phyloP scores from a whole-genome alignment of 73 alveolate species.

The Paramecium biaurelia region DNA sequence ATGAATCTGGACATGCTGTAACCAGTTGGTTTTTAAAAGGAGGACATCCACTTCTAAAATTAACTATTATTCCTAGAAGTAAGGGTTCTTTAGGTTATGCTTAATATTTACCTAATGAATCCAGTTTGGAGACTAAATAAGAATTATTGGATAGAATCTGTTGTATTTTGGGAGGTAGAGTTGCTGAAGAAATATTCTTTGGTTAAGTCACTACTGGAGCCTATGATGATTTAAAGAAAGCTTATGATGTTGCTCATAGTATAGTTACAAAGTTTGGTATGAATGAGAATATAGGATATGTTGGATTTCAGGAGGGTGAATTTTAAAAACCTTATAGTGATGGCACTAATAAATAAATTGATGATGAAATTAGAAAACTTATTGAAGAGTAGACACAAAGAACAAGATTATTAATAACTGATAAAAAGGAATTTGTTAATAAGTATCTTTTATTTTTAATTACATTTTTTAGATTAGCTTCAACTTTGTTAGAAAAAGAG shows the following conservation, averaged over 20 bases:
- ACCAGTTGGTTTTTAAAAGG: constrained; percentile 88
- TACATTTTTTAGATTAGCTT: constrained; percentile 64
- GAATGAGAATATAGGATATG: constrained; percentile 76
- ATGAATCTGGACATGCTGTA: constrained; percentile 97
- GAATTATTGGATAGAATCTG: constrained; percentile 78
- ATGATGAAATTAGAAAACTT: constrained; percentile 55
- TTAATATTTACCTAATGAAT: constrained; percentile 81
- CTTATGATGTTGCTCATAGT: constrained; percentile 74
- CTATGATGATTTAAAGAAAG: constrained; percentile 77
- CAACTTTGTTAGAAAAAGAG: constrained; percentile 74
- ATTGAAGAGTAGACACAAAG: constrained; percentile 56
- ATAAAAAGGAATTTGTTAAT: constrained; percentile 62
- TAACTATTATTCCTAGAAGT: constrained; percentile 78
- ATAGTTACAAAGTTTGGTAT: constrained; percentile 79
- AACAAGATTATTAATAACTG: constrained; percentile 41
- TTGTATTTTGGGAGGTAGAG: constrained; percentile 86
- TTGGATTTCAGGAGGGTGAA: constrained; percentile 78
- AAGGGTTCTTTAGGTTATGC: constrained; percentile 92
- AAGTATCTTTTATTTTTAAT: constrained; percentile 50
- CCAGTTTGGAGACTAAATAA: constrained; percentile 70
- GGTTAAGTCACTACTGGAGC: constrained; percentile 75
- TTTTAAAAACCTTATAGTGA: constrained; percentile 75
- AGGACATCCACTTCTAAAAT: constrained; percentile 79
- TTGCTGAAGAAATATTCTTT: constrained; percentile 79
- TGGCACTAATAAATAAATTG: constrained; percentile 72